Percentiles rank a stretch among this genome's conserved stretches.
Conservation (phyloP, 768 basidiomycete species). For the Suillus cothurnatus region DNA sequence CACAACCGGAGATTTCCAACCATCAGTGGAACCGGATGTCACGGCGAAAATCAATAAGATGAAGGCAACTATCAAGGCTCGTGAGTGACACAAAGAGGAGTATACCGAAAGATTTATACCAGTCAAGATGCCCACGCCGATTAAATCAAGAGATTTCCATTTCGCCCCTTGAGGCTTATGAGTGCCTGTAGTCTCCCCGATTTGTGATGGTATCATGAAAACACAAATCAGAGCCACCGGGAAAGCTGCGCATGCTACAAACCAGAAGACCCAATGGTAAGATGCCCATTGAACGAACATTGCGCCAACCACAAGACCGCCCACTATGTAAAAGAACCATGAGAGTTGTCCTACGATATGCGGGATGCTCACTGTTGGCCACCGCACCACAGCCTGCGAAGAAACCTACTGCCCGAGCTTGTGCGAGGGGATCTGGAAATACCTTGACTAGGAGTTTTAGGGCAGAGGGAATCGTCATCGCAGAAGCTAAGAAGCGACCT, state of each 20-base stretch:
- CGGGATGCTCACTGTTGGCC: conserved; percentile 39
- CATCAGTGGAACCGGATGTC: conserved; percentile 47
- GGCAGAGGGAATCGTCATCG: conserved; percentile 53
- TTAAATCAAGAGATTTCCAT: conserved; percentile 38
- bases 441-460: conserved; percentile 52
- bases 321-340: conserved; percentile 27
- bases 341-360: not conserved
- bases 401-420: conserved; percentile 50
- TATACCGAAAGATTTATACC: conserved; percentile 22
- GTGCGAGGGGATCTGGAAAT: conserved; percentile 48
- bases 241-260: conserved; percentile 41
- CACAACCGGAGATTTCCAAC: conserved; percentile 50
- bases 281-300: conserved; percentile 40
- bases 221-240: conserved; percentile 33
- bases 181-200: conserved; percentile 5
- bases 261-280: conserved; percentile 56
- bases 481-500: conserved; percentile 36
- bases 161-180: conserved; percentile 11
- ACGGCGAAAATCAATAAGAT: conserved; percentile 42
- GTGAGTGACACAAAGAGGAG: not conserved
- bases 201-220: conserved; percentile 37
- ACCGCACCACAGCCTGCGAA: conserved; percentile 50
- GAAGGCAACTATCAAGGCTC: conserved; percentile 25
- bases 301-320: conserved; percentile 47
- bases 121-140: conserved; percentile 41